Evolutionary conservation across 2,329 filamentous ascomycete species (phyloP).

Genomic region (Neoscytalidium dimidiatum): DNA sequence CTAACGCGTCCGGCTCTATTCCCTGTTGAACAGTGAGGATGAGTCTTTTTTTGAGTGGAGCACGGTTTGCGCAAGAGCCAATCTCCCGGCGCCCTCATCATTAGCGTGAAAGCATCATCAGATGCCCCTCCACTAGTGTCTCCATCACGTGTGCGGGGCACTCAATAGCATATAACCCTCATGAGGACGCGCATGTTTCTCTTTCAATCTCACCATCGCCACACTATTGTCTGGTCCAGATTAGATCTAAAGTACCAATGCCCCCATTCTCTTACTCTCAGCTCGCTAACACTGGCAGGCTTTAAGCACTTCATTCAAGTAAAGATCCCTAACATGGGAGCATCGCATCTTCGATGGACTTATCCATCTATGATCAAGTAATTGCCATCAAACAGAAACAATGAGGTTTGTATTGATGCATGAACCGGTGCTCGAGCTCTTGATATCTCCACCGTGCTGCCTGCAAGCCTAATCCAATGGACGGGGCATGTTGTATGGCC

Average conservation of each 20-base stretch:
- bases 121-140: constrained; percentile 11
- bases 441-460: constrained; percentile 14
- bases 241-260: background rate
- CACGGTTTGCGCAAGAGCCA: background rate
- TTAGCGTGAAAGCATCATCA: background rate
- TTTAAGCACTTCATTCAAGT: background rate
- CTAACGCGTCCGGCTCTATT: background rate
- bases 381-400: constrained; percentile 5
- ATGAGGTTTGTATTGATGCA: constrained; percentile 28
- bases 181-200: background rate
- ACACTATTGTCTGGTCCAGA: background rate
- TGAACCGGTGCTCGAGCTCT: constrained; percentile 43
- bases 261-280: background rate
- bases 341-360: constrained; percentile 18
- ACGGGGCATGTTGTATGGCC: too few relatives aligned
- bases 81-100: background rate
- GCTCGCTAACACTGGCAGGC: constrained; percentile 2
- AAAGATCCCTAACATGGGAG: constrained; percentile 15
- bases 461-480: too few relatives aligned
- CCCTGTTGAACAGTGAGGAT: background rate
- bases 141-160: constrained; percentile 20
- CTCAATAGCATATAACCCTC: constrained; percentile 5
- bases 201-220: background rate
- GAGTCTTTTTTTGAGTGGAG: constrained; percentile 8
- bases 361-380: constrained; percentile 17